These are phyloP conservation scores for Glomus cerebriforme DNA, from an alignment of 192 early-diverging fungal genomes.

Conservation along the genomic window DNA sequence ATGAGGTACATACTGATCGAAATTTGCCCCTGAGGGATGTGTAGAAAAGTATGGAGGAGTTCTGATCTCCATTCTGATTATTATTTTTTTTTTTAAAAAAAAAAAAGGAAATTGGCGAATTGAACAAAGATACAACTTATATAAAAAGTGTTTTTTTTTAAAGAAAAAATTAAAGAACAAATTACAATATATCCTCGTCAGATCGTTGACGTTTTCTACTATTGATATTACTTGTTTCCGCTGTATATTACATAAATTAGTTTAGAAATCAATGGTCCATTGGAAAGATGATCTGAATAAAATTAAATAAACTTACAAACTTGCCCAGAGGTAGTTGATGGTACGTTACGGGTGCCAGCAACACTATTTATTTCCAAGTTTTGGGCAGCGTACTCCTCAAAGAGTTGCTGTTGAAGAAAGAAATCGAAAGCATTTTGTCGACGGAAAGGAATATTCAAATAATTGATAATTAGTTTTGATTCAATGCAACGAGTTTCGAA, in stretches of 20 bases:
- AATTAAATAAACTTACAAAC: neutral
- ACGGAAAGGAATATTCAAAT: neutral
- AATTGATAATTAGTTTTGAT: neutral
- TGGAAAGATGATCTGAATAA: neutral
- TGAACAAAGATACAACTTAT: neutral
- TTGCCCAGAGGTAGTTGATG: neutral
- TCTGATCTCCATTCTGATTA: neutral
- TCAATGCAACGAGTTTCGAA: neutral
- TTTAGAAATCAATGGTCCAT: neutral
- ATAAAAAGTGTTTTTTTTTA: neutral
- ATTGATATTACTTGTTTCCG: neutral
- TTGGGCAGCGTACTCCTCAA: conserved; percentile 5
- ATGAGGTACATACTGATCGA: conserved; percentile 10
- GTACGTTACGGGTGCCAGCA: neutral
- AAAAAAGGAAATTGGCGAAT: neutral
- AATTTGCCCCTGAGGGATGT: neutral
- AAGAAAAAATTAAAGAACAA: neutral
- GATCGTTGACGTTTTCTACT: conserved; percentile 2
- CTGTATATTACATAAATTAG: neutral
- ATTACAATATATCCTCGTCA: conserved; percentile 22
- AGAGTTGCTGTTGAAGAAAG: neutral
- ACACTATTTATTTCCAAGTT: neutral
- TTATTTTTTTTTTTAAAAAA: neutral
- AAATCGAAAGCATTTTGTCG: neutral
- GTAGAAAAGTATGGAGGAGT: neutral